Evolutionary conservation across 2,329 filamentous ascomycete species (phyloP), one percentile per base, ranked within the genome.

Genomic region (Diplodia scrobiculata): DNA sequence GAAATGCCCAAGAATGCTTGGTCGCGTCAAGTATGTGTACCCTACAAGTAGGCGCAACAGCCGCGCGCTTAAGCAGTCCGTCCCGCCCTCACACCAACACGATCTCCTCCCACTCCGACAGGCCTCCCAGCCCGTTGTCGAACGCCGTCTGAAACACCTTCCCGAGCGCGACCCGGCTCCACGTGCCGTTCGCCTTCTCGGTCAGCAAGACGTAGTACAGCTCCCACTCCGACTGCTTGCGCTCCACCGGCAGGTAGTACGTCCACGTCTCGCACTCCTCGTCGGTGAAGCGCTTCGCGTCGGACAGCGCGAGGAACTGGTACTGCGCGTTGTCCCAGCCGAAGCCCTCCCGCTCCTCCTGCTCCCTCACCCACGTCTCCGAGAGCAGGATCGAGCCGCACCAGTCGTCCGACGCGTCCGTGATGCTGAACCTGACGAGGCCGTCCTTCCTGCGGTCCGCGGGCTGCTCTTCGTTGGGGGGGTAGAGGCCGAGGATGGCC

Each of bases 91-190:
- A 65, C 6, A 25, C 53, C 48, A 47, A 68, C 60, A 73, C 69
- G 51, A 76, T 71, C 69, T 75, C 73, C 54, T 67, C 71, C 70
- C 71, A 74, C 55, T 60, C 70, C 5, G 66, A 53, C 9, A 59
- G 45, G 25, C 63, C 66, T 1, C 38, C 25, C 4, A 38, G 29
- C 10, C 41, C 65, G 25, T 58, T 54, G 17, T 50, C 38, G 65
- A 77, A 77, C 0, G 73, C 71, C 10, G 68, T 70, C 67, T 73
- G 70, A 36, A 77, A 78, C 0, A 75, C 72, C 67, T 78, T 78
- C 3, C 75, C 76, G 2, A 78, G 63, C 1, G 69, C 76, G 2
- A 75, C 69, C 2, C 76, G 70, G n/a, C 71, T 65, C 68, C 67
- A 74, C 19, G 71, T 67, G 63, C 73, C 68, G 14, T 21, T 34